Conservation (phyloP, 1,284 basidiomycete genomes). For the Inonotus hispidus region DNA sequence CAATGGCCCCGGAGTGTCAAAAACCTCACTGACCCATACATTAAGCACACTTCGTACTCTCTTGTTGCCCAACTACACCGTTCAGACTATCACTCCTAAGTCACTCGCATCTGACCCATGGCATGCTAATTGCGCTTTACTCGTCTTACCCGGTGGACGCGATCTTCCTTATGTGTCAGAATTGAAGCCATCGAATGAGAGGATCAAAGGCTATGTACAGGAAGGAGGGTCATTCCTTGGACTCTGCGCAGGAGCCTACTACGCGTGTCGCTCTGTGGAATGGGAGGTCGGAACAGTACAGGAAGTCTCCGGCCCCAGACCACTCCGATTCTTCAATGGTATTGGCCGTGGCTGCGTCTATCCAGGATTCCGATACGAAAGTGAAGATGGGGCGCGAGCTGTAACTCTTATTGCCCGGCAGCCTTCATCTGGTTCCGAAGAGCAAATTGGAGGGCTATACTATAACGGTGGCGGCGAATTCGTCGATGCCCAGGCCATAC, state of each 20-base stretch:
- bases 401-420: slow-evolving; percentile 18
- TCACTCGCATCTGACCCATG: slow-evolving; percentile 69
- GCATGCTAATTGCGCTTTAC: slow-evolving; percentile 65
- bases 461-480: slow-evolving; percentile 53
- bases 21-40: slow-evolving; percentile 52
- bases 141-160: slow-evolving; percentile 68
- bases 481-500: slow-evolving; percentile 27
- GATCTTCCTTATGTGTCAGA: slow-evolving; percentile 45
- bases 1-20: slow-evolving; percentile 63
- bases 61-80: slow-evolving; percentile 70
- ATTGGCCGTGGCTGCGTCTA: slow-evolving; percentile 48
- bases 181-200: slow-evolving; percentile 34
- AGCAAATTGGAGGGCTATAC: slow-evolving; percentile 34
- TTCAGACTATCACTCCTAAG: slow-evolving; percentile 59
- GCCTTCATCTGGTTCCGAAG: slow-evolving; percentile 8
- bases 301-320: slow-evolving; percentile 43
- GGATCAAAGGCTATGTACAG: slow-evolving; percentile 60
- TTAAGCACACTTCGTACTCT: slow-evolving; percentile 51
- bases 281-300: slow-evolving; percentile 43
- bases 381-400: slow-evolving; percentile 29
- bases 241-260: slow-evolving; percentile 60
- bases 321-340: slow-evolving; percentile 55
- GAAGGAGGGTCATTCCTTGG: slow-evolving; percentile 67
- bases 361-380: slow-evolving; percentile 47
- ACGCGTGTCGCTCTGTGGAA: slow-evolving; percentile 36